phyloP scores from a whole-genome alignment of 805 yeast genomes.

The Zygosaccharomyces bailii region DNA sequence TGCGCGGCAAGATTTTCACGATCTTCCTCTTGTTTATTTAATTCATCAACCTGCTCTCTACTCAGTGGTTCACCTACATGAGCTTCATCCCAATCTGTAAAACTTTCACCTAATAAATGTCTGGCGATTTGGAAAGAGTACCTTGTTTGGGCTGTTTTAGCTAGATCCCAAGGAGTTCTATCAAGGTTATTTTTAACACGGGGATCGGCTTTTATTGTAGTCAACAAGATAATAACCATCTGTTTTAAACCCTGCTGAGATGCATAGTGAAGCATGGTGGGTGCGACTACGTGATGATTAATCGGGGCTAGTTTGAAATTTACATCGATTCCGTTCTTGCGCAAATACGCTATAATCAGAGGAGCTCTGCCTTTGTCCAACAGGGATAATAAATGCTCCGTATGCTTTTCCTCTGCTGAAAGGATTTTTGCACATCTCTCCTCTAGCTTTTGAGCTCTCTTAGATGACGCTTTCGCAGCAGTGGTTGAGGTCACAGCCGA shows the following conservation, averaged over 20 bases:
- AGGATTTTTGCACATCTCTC: conserved; percentile 16
- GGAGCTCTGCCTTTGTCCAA: conserved; percentile 78
- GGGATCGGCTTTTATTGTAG: conserved; percentile 70
- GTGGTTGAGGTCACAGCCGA: conserved; percentile 27
- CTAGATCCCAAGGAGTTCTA: conserved; percentile 66
- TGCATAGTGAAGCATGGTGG: conserved; percentile 79
- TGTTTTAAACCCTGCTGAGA: conserved; percentile 62
- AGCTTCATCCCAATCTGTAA: conserved; percentile 66
- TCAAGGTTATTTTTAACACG: conserved; percentile 49
- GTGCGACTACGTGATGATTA: conserved; percentile 49
- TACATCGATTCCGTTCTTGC: conserved; percentile 51
- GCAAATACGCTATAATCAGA: conserved; percentile 57
- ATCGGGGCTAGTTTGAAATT: conserved; percentile 57
- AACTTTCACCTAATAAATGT: conserved; percentile 60
- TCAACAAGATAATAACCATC: conserved; percentile 59
- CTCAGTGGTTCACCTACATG: conserved; percentile 58
- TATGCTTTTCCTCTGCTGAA: conserved; percentile 45
- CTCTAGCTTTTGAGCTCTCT: conserved; percentile 7
- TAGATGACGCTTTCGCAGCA: conserved; percentile 6
- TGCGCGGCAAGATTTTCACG: conserved; percentile 41
- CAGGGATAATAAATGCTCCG: conserved; percentile 55
- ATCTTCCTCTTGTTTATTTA: conserved; percentile 39
- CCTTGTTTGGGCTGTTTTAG: conserved; percentile 44
- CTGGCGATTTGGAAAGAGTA: conserved; percentile 69
- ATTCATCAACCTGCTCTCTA: conserved; percentile 53